A percentile compares a stretch with the other conserved stretches of the same genome.
Evolutionary conservation across 2,329 filamentous ascomycete genomes (phyloP).

Genomic region (Xylaria sp.): DNA sequence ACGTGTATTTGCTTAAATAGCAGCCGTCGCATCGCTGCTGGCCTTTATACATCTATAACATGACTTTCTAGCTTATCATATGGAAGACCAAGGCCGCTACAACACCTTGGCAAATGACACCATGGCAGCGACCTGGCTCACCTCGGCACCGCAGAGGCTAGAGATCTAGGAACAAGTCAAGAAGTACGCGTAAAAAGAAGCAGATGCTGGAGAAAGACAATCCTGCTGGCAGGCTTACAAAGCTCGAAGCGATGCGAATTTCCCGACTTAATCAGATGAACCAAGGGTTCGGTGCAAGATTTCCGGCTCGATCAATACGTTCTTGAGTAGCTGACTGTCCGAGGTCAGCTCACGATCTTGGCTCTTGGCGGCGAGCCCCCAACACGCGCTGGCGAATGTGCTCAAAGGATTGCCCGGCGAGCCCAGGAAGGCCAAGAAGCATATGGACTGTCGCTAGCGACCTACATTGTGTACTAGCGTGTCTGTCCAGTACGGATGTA

Average conservation of each 20-base stretch:
- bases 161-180: background rate
- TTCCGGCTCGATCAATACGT: background rate
- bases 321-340: conserved; percentile 19
- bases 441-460: too few relatives aligned
- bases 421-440: background rate
- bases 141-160: background rate
- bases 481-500: too few relatives aligned
- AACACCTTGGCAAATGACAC: background rate
- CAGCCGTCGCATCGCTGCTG: background rate
- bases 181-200: background rate
- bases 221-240: background rate
- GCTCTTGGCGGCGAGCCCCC: conserved; percentile 11
- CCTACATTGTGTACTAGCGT: too few relatives aligned
- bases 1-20: background rate
- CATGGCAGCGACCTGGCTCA: background rate
- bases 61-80: background rate
- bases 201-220: background rate
- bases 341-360: conserved; percentile 16
- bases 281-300: background rate
- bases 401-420: conserved; percentile 12
- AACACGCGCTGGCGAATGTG: background rate
- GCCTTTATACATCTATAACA: background rate
- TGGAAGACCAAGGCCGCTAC: background rate
- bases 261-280: background rate
- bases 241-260: background rate